Evolutionary conservation across 2,329 filamentous ascomycete genomes (phyloP), one percentile per base, ranked within the genome.

Genomic region (Penicillium sp.): DNA sequence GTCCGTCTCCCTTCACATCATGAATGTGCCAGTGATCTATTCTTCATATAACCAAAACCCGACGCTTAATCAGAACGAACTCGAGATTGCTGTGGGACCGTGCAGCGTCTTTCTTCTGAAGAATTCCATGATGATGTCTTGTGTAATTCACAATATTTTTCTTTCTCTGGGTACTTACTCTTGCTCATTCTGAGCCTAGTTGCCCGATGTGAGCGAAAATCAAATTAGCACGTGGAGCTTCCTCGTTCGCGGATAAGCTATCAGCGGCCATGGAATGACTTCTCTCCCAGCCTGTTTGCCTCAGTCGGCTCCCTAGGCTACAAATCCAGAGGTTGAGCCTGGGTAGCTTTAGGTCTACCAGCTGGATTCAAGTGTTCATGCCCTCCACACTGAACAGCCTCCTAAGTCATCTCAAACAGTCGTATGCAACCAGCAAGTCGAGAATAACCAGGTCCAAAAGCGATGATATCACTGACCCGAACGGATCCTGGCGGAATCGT

Each of bases 391-490:
- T 40, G n/a, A 16, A 16, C 14, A 40, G 3, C 14, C 42, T 13
- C 26, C 6, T 16, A 13, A 11, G 22, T 42, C 16, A n/a, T 40
- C 38, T 40, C 8, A n/a, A 7, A 19, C 6, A 40, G n/a, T n/a
- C 16, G 7, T 14, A 11, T 10, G n/a, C 13, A 13, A 11, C 10
- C 2, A 19, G 6, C 40, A 22, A 22, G 19, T 22, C 19, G 8
- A 8, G 52, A 56, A 37, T 33, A 35, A 22, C 19, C 19, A 30
- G 40, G 16, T 28, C 43, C 3, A 5, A 22, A 22, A 6, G 2
- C 30, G 19, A 38, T 45, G 55, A 52, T 58, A 59, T 61, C 54
- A 59, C 48, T 45, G 40, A 22, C 40, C 40, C 40, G 40, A 22
- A 42, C 40, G 8, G 48, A 42, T 30, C 30, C 28, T 16, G n/a